Base-by-base conservation (phyloP, 768 basidiomycete species). In the Russula vinacea region DNA sequence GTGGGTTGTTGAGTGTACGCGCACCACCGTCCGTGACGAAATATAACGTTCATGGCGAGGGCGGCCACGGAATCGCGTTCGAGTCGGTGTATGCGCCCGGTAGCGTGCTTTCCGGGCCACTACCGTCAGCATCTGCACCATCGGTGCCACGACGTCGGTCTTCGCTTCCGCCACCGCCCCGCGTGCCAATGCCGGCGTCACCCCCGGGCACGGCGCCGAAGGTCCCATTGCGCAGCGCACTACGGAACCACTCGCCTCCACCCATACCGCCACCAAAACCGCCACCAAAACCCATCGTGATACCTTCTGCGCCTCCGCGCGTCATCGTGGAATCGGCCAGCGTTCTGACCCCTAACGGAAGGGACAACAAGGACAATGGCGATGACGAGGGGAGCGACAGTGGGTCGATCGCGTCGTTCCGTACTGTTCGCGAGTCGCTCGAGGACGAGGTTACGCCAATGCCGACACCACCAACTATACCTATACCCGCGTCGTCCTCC, bases 351-450 rank as follows among this genome's bases (percentile, higher is more conserved):
- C 50, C 0, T n/a, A 50, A 63, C n/a, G 37, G 56, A 9, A 35
- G 8, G 51, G 16, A 44, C n/a, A n/a, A n/a, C n/a, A 8, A 50
- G 24, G 32, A 49, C 8, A 49, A 58, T 0, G 50, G 42, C 8
- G 53, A 58, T 1, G 50, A 49, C 24, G 74, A 32, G 13, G 44
- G 71, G 29, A 78, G 76, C 50, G 82, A 81, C 66, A 76, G 69
- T 11, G 78, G 77, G 3, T 85, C 84, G 8, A 76, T 83, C 4
- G 84, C 83, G 24, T 86, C 86, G 51, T 89, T 87, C 65, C 87
- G 83, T 69, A 89, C 89, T 0, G 87, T 80, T 5, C 78, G 79
- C 52, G 89, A 89, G 71, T 76, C 72, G 33, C 76, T 84, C 50
- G 76, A 79, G 32, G 77, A 76, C 9, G 71, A 70, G 5, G 68